Conservation (phyloP, 768 basidiomycete species). For the Nidula microcarpa region DNA sequence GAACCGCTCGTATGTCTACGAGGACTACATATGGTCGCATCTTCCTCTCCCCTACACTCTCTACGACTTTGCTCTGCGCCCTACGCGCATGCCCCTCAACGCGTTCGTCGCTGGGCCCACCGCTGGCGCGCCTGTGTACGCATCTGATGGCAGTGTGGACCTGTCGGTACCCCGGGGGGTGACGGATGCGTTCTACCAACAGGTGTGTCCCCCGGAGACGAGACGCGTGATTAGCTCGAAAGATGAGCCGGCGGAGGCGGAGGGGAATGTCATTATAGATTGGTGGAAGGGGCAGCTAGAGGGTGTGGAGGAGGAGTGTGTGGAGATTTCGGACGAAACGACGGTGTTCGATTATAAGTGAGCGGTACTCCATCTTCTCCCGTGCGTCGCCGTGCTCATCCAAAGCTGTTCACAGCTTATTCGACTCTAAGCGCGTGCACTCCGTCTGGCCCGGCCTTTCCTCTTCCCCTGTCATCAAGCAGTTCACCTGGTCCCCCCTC, state of each 20-base stretch:
- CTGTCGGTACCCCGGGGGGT: slow-evolving; percentile 23
- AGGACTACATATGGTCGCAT: slow-evolving; percentile 61
- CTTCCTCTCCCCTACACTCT: slow-evolving; percentile 49
- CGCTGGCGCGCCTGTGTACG: slow-evolving; percentile 35
- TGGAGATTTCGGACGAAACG: slow-evolving; percentile 33
- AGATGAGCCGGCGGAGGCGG: slow-evolving; percentile 26
- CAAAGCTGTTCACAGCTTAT: slow-evolving; percentile 20
- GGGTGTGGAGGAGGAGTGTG: not conserved
- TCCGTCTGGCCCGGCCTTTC: not conserved
- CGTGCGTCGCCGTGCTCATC: slow-evolving; percentile 4
- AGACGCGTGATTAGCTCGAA: slow-evolving; percentile 22
- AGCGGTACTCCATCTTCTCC: slow-evolving; percentile 11
- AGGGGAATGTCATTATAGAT: slow-evolving; percentile 38
- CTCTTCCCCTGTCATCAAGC: not conserved
- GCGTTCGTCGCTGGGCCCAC: slow-evolving; percentile 57
- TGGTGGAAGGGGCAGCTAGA: slow-evolving; percentile 39
- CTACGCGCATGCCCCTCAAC: slow-evolving; percentile 51
- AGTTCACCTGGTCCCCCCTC: slow-evolving; percentile 1
- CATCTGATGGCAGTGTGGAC: slow-evolving; percentile 1
- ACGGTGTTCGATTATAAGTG: slow-evolving; percentile 49
- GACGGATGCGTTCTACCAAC: slow-evolving; percentile 45
- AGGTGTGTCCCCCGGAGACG: slow-evolving; percentile 36
- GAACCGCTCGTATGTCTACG: slow-evolving; percentile 57
- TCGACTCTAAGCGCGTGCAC: slow-evolving; percentile 11
- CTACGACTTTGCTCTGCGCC: slow-evolving; percentile 50